Percentiles rank a stretch among this genome's conserved stretches.
Conservation (phyloP, 768 basidiomycete genomes). For the Tricholoma matsutake region DNA sequence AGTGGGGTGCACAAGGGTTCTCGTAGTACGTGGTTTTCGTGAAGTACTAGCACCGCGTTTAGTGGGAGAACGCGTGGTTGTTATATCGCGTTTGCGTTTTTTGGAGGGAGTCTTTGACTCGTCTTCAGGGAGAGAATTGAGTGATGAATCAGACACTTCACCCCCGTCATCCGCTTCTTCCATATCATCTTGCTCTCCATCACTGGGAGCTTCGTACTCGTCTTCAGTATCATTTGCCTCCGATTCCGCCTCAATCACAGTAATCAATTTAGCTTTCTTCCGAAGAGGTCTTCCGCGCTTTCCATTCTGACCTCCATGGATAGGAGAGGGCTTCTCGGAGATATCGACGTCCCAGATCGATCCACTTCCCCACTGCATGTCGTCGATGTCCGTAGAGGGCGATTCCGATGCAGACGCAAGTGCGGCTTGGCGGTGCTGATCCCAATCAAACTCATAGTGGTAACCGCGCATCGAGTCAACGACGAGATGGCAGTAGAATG, state of each 20-base stretch:
- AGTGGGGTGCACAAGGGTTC: slow-evolving; percentile 58
- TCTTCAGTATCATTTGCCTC: slow-evolving; percentile 25
- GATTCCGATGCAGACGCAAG: slow-evolving; percentile 30
- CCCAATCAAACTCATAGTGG: slow-evolving; percentile 64
- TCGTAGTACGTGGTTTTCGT: slow-evolving; percentile 27
- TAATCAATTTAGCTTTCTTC: slow-evolving; percentile 18
- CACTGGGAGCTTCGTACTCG: slow-evolving; percentile 18
- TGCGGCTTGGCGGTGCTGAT: slow-evolving; percentile 40
- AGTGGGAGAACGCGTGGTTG: slow-evolving; percentile 18
- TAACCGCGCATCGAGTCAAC: slow-evolving; percentile 56
- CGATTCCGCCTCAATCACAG: slow-evolving; percentile 25
- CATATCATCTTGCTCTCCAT: slow-evolving; percentile 18
- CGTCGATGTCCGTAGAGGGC: slow-evolving; percentile 19
- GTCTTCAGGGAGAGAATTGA: slow-evolving; percentile 35
- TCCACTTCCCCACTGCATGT: slow-evolving; percentile 35
- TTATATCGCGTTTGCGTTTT: slow-evolving; percentile 42
- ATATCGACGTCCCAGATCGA: slow-evolving; percentile 44
- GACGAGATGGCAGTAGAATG: slow-evolving; percentile 58
- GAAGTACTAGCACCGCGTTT: slow-evolving; percentile 26
- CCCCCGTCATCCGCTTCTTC: slow-evolving; percentile 17
- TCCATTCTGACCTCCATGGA: slow-evolving; percentile 2
- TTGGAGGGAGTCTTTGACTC: slow-evolving; percentile 50
- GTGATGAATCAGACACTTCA: slow-evolving; percentile 28
- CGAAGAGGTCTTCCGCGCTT: slow-evolving; percentile 8
- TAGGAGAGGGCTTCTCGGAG: slow-evolving; percentile 15